Base-by-base conservation (phyloP, 176 grass and related monocot species). In the Panicum miliaceum region DNA sequence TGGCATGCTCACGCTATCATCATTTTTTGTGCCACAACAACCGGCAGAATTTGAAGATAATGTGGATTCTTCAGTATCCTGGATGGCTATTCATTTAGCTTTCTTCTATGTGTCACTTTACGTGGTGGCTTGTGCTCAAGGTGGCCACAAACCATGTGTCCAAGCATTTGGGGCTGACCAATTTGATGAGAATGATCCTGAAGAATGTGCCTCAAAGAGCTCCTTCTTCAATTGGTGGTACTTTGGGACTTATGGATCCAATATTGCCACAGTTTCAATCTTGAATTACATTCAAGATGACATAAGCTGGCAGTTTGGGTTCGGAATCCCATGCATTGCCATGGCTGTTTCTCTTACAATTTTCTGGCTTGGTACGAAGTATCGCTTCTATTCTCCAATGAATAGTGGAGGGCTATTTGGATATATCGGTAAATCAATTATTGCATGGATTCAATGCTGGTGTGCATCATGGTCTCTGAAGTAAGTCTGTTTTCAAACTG, bases 171-270 rank as follows among this genome's bases (percentile, higher is more conserved):
- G 92, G 6, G 92, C 89, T 19, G 92, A 94, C 23, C 92, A 91
- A 71, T 91, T 94, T 59, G 88, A 85, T 32, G 79, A 86, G 37
- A 86, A 84, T 13, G 78, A 94, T n/a, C 82, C 85, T 42, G 62
- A 83, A 37, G 86, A 92, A 78, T 54, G 22, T 62, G 63, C 37
- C 51, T 86, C 53, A 6, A 89, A 83, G 75, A 84, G 86, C 70
- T 92, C 86, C 54, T 92, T 89, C 84, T 92, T 92, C 51, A 89
- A 92, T 75, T 92, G 90, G 90, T 92, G 90, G 90, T 92, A 92
- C 40, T 83, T 92, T 76, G 83, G 79, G 13, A 70, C 76, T 15
- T 86, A 67, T 20, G 76, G 78, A 4, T 35, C 78, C 60, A 91
- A 42, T 53, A 26, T 64, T 56, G 7, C 88, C 38, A 84, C 89